Evolutionary conservation across 306 rosid genomes (phyloP).

Genomic region (Lathyrus aphaca): DNA sequence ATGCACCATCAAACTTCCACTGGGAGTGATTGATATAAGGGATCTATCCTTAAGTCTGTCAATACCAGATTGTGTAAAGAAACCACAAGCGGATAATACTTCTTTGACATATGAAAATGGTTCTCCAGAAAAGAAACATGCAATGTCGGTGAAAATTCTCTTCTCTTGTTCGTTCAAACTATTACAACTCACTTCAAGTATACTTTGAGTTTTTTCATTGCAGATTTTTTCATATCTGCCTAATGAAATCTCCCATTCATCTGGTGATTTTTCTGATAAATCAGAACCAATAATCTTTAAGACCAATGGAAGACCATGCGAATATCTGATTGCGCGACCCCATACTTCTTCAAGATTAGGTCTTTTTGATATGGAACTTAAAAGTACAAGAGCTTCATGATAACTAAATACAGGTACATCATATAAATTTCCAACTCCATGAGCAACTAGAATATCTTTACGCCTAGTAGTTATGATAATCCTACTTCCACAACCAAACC

Average conservation of each 20-base stretch:
- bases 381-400: background rate
- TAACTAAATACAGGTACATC: background rate
- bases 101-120: background rate
- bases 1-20: background rate
- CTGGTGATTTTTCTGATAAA: background rate
- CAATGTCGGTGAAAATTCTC: background rate
- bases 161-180: background rate
- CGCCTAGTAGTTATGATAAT: conserved; percentile 6
- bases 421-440: conserved; percentile 12
- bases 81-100: conserved; percentile 4
- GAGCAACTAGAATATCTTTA: conserved; percentile 11
- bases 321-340: background rate
- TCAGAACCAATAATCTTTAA: conserved; percentile 7
- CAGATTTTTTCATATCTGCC: background rate
- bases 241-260: conserved; percentile 10
- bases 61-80: background rate
- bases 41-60: conserved; percentile 6
- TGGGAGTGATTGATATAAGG: conserved; percentile 1
- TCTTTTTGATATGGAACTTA: background rate
- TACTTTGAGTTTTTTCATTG: conserved; percentile 9
- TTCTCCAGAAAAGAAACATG: conserved; percentile 1
- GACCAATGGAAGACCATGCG: background rate
- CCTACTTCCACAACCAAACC: conserved; percentile 9
- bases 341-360: background rate
- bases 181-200: conserved; percentile 12